Evolutionary conservation across 2,329 filamentous ascomycete species (phyloP), one percentile per base, ranked within the genome.

Genomic region (Sarocladiaceae sp.): DNA sequence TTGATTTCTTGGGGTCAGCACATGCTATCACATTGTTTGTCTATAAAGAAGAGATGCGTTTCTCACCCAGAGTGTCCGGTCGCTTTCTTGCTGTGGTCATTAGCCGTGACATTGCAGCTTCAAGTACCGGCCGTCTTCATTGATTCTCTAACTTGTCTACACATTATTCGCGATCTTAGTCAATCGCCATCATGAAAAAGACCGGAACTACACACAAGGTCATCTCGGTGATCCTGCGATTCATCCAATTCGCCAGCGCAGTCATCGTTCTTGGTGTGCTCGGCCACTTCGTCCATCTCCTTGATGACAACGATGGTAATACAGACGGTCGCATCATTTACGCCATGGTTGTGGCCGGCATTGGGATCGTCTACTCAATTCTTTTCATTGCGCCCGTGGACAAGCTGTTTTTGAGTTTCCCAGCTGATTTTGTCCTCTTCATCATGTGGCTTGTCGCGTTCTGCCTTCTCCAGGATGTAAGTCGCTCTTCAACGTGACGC

Each of bases 391-490:
- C 44, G 1, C 62, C 62, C 2, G 55, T 64, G 51, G 56, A 55
- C 15, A 20, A 42, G 22, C 54, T 61, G 1, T 62, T 61, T 28
- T 29, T 60, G 29, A 51, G 46, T 13, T 64, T 63, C 47, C 61
- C 62, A 2, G 50, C 62, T 6, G 62, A 64, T 52, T 59, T 62
- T 23, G 33, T 62, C 2, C 13, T 64, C 20, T 63, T 60, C 26
- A 36, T 63, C 22, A 59, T 59, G 58, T 64, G 62, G 62, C 55
- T 64, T 13, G 60, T 63, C 18, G 60, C 61, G 26, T 64, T 57
- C 44, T 58, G 52, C 39, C 53, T 64, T 2, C 57, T 64, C n/a
- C 47, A 57, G 18, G 55, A 57, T 2, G 61, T 62, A 55, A 4
- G 57, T 17, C n/a, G n/a, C n/a, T n/a, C n/a, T n/a, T n/a, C n/a